Evolutionary conservation across 2,329 filamentous ascomycete genomes (phyloP).

Genomic region (Cryphonectria carpinicola): DNA sequence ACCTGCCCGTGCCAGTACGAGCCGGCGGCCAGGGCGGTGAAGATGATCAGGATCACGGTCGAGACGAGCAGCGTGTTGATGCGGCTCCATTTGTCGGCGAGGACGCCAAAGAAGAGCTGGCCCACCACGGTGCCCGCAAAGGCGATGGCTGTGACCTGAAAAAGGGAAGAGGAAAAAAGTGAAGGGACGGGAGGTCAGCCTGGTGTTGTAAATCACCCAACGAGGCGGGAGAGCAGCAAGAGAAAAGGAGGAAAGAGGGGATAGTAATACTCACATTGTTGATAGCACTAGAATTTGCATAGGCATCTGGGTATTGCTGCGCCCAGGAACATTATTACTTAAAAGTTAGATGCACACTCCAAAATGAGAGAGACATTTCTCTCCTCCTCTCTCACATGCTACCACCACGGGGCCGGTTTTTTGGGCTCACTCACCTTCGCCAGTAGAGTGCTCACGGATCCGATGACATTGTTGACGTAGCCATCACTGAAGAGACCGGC

Average conservation of each 20-base stretch:
- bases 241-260: not conserved
- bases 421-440: slow-evolving; percentile 7
- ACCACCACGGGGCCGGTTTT: not conserved
- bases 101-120: slow-evolving; percentile 79
- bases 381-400: not conserved
- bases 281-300: slow-evolving; percentile 68
- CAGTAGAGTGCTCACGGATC: slow-evolving; percentile 10
- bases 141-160: slow-evolving; percentile 69
- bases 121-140: slow-evolving; percentile 87
- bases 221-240: not conserved
- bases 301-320: slow-evolving; percentile 69
- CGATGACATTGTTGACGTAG: slow-evolving; percentile 78
- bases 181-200: not conserved
- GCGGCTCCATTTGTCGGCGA: slow-evolving; percentile 82
- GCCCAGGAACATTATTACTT: not conserved
- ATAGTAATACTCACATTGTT: slow-evolving; percentile 56
- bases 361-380: not conserved
- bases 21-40: slow-evolving; percentile 77
- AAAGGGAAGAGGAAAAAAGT: not conserved
- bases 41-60: slow-evolving; percentile 82
- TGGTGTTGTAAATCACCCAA: not conserved
- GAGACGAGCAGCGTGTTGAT: slow-evolving; percentile 81
- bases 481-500: slow-evolving; percentile 90
- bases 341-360: not conserved
- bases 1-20: slow-evolving; percentile 74